Percentiles rank a stretch among this genome's conserved stretches.
Conservation (phyloP, 2,329 filamentous ascomycete species). For the Ophiostoma quercus region DNA sequence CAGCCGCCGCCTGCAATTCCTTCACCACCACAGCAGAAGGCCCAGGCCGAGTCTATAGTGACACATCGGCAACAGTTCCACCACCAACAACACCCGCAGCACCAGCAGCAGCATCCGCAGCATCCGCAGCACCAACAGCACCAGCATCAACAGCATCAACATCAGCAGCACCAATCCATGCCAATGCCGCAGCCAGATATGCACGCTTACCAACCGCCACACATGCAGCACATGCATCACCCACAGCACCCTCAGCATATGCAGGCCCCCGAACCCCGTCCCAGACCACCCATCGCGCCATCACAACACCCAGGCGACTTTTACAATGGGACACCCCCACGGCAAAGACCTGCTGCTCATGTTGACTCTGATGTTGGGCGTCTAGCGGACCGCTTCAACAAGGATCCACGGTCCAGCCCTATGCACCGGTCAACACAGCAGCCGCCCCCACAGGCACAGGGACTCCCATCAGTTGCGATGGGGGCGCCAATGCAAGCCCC, state of each 20-base stretch:
- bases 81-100: conserved; percentile 15
- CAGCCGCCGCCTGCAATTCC: conserved; percentile 29
- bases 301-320: conserved; percentile 35
- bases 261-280: not conserved
- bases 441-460: conserved; percentile 26
- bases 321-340: conserved; percentile 40
- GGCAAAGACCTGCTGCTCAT: conserved; percentile 40
- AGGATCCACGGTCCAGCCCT: conserved; percentile 40
- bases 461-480: not conserved
- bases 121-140: conserved; percentile 9
- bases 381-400: conserved; percentile 46
- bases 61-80: not conserved
- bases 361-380: conserved; percentile 46
- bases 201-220: not conserved
- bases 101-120: not conserved
- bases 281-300: conserved; percentile 22
- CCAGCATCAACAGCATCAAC: not conserved
- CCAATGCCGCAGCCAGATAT: not conserved
- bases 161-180: conserved; percentile 19
- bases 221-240: conserved; percentile 21
- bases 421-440: conserved; percentile 23
- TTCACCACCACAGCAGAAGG: conserved; percentile 26
- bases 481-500: conserved; percentile 5
- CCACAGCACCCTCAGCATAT: conserved; percentile 25
- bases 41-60: not conserved